A percentile compares a stretch with the other conserved stretches of the same genome.
These are phyloP conservation scores for Misopates orontium DNA, from an alignment of 257 asterid species.

Conservation along the genomic window DNA sequence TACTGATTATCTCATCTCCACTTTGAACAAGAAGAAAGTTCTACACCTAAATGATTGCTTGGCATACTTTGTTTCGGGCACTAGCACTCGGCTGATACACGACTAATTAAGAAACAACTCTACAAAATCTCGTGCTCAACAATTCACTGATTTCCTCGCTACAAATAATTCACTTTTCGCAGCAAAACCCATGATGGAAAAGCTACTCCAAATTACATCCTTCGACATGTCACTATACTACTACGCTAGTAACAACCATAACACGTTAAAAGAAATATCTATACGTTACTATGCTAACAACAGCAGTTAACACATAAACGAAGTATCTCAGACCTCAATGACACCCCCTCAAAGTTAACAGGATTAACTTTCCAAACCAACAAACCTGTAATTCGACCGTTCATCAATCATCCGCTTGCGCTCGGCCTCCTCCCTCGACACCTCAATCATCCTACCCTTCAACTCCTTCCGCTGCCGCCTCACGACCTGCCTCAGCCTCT, in stretches of 20 bases:
- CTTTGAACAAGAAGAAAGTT: no score
- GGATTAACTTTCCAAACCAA: background rate
- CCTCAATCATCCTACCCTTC: slow-evolving; percentile 91
- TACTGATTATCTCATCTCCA: no score
- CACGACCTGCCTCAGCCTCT: slow-evolving; percentile 89
- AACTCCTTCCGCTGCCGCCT: slow-evolving; percentile 95
- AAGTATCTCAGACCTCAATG: no score
- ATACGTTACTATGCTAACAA: no score
- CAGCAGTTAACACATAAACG: no score
- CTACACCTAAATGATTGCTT: no score
- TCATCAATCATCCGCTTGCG: slow-evolving; percentile 92
- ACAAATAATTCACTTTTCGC: slow-evolving; percentile 9
- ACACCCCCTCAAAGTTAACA: background rate
- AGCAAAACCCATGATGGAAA: slow-evolving; percentile 10
- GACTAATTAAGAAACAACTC: background rate
- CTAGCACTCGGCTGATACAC: slow-evolving; percentile 15
- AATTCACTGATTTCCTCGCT: slow-evolving; percentile 12
- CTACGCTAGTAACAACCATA: no score
- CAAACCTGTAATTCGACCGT: slow-evolving; percentile 84
- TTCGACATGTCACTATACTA: background rate
- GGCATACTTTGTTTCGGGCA: no score
- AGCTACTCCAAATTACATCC: slow-evolving; percentile 18
- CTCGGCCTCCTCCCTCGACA: slow-evolving; percentile 94
- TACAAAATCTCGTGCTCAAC: slow-evolving; percentile 12
- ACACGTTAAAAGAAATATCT: no score